Evolutionary conservation across 345 rosid species (phyloP).

Genomic region (Heritiera littoralis): DNA sequence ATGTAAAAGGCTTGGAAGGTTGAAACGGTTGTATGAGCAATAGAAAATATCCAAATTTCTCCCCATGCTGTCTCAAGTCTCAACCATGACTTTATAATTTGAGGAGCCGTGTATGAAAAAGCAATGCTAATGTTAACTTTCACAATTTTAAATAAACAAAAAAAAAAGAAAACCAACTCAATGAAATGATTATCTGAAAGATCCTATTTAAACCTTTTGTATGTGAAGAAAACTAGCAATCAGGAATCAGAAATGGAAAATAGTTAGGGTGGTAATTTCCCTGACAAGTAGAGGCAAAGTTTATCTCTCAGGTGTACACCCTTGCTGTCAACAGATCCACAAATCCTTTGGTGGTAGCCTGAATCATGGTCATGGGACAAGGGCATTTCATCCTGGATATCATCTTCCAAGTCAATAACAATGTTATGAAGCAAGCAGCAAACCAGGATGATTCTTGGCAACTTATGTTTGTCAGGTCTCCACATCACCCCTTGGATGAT

Average conservation of each 20-base stretch:
- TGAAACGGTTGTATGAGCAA: background rate
- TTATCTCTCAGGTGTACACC: slow-evolving; percentile 51
- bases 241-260: slow-evolving; percentile 10
- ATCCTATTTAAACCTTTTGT: slow-evolving; percentile 6
- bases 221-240: background rate
- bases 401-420: slow-evolving; percentile 50
- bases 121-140: background rate
- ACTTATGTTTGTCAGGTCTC: slow-evolving; percentile 61
- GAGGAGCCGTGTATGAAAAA: background rate
- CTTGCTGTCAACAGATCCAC: slow-evolving; percentile 36
- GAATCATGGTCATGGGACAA: slow-evolving; percentile 38
- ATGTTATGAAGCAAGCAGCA: slow-evolving; percentile 73
- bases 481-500: slow-evolving; percentile 63
- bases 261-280: slow-evolving; percentile 30
- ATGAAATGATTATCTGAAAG: background rate
- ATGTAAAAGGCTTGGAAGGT: background rate
- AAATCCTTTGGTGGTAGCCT: slow-evolving; percentile 43
- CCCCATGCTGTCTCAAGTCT: background rate
- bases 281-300: slow-evolving; percentile 43
- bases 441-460: slow-evolving; percentile 60
- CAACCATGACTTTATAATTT: slow-evolving; percentile 1
- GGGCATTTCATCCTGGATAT: slow-evolving; percentile 29
- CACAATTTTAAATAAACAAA: slow-evolving; percentile 1
- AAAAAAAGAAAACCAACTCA: background rate
- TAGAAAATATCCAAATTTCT: background rate